Conservation (phyloP, 1,284 basidiomycete species). For the Schizophyllum amplum region DNA sequence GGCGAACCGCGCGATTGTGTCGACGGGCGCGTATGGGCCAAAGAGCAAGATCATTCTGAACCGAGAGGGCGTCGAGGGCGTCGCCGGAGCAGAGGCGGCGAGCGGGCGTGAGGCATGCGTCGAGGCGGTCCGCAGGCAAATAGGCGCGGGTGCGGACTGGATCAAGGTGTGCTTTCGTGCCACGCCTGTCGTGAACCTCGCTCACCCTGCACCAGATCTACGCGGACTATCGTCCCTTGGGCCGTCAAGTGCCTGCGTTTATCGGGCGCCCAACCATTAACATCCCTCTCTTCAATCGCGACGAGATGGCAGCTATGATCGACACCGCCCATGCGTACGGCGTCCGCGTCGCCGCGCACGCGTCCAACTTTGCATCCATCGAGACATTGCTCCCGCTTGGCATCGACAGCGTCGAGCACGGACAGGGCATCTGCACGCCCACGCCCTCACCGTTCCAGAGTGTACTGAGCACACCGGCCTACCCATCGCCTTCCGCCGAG, state of each 20-base stretch:
- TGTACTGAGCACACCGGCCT: conserved; percentile 1
- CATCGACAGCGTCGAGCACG: conserved; percentile 38
- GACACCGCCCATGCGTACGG: conserved; percentile 41
- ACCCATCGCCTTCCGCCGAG: conserved; percentile 11
- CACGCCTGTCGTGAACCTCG: not conserved
- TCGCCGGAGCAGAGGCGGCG: conserved; percentile 49
- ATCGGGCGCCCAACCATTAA: conserved; percentile 23
- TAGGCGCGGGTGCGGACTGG: conserved; percentile 65
- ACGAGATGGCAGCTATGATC: conserved; percentile 46
- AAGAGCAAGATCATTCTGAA: conserved; percentile 39
- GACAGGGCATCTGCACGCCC: conserved; percentile 15
- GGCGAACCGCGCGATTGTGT: conserved; percentile 51
- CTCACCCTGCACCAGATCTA: conserved; percentile 1
- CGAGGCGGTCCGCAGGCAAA: conserved; percentile 49
- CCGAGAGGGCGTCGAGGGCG: conserved; percentile 44
- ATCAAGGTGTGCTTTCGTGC: conserved; percentile 31
- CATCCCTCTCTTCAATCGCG: conserved; percentile 35
- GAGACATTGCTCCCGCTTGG: conserved; percentile 26
- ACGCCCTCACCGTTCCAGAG: not conserved
- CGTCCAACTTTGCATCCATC: conserved; percentile 32
- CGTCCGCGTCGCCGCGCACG: conserved; percentile 56
- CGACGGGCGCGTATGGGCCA: conserved; percentile 58
- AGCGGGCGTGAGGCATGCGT: conserved; percentile 52
- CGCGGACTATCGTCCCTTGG: conserved; percentile 45
- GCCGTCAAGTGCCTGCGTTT: conserved; percentile 34